Evolutionary conservation across 176 grass and related monocot species (phyloP).

Genomic region (maize (Zea mays)): DNA sequence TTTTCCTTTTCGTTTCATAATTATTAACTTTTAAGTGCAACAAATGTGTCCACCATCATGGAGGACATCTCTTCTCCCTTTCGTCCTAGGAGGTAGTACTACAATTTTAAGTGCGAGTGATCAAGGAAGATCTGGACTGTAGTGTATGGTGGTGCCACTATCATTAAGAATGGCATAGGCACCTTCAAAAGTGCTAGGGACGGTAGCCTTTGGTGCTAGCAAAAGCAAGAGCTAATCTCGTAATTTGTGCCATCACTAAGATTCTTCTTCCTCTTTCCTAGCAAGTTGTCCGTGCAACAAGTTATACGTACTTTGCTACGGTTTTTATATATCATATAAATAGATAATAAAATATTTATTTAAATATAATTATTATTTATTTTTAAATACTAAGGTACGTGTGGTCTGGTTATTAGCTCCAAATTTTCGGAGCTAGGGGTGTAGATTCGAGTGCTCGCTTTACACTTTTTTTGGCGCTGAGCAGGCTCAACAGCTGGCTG

Average conservation of each 20-base stretch:
- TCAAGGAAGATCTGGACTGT: constrained; percentile 16
- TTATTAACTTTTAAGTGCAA: not conserved
- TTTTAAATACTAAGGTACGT: too few species aligned
- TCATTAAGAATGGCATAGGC: not conserved
- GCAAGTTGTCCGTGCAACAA: too few species aligned
- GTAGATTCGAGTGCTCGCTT: too few species aligned
- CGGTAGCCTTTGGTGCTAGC: constrained; percentile 18
- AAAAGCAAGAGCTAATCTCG: constrained; percentile 31
- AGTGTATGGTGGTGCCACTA: not conserved
- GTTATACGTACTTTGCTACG: too few species aligned
- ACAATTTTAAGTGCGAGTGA: not conserved
- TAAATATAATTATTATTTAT: too few species aligned
- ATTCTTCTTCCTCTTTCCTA: constrained; percentile 5
- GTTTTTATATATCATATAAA: too few species aligned
- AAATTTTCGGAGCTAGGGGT: too few species aligned
- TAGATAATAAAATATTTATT: too few species aligned
- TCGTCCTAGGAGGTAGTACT: not conserved
- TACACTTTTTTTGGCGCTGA: too few species aligned
- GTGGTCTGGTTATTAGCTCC: too few species aligned
- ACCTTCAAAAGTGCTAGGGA: not conserved
- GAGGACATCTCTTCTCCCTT: not conserved
- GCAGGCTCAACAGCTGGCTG: too few species aligned
- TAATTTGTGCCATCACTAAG: constrained; percentile 22
- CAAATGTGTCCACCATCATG: not conserved
- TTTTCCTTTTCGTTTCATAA: not conserved